Evolutionary conservation across 306 rosid species (phyloP).

Genomic region (Quercus ilex): DNA sequence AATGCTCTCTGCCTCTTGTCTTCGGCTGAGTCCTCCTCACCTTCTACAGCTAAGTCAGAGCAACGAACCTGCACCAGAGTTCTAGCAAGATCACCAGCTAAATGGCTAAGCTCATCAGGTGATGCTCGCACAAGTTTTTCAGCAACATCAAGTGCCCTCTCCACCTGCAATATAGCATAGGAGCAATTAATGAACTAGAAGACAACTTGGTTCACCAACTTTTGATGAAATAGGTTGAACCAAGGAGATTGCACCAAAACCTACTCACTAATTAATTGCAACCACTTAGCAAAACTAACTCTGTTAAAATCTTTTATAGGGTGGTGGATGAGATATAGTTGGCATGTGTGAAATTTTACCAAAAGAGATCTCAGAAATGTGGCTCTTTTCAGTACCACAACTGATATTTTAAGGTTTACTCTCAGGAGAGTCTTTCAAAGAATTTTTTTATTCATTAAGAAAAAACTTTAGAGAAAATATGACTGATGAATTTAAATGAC

Average conservation of each 20-base stretch:
- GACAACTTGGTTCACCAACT: not conserved
- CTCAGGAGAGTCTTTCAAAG: not conserved
- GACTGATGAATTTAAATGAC: constrained; percentile 30
- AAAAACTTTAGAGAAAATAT: not conserved
- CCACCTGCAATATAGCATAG: constrained; percentile 50
- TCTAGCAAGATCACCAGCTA: constrained; percentile 74
- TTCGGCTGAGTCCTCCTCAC: constrained; percentile 85
- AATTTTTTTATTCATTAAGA: not conserved
- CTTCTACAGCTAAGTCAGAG: constrained; percentile 86
- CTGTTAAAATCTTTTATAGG: not conserved
- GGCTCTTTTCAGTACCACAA: constrained; percentile 20
- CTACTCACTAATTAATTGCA: constrained; percentile 12
- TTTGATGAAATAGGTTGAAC: not conserved
- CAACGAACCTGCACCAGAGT: constrained; percentile 89
- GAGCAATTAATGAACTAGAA: constrained; percentile 13
- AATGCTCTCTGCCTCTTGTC: constrained; percentile 83
- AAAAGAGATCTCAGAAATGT: constrained; percentile 14
- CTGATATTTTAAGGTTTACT: not conserved
- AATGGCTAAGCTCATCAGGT: constrained; percentile 84
- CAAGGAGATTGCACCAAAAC: constrained; percentile 2
- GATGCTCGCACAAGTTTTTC: constrained; percentile 87
- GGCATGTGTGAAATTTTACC: not conserved
- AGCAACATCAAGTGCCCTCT: constrained; percentile 81
- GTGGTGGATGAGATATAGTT: not conserved
- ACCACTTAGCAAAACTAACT: not conserved